Base-by-base conservation (phyloP, 2,329 filamentous ascomycete species). In the Aspergillus neotritici region DNA sequence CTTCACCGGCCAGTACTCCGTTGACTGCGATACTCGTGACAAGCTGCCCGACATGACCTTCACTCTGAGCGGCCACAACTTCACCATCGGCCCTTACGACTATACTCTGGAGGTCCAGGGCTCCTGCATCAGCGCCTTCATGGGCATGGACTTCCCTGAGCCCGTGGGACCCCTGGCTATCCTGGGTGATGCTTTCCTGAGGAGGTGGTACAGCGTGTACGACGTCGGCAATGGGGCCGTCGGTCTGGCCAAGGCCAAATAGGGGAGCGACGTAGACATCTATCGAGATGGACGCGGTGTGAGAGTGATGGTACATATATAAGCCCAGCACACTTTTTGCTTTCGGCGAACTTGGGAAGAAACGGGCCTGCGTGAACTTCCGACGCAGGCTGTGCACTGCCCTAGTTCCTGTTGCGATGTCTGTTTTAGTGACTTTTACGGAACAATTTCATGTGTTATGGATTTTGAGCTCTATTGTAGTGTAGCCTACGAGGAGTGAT, bases 41-140 rank as follows among this genome's bases (percentile, higher is more conserved):
- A 78, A 75, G 51, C 84, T 98, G 40, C 90, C 93, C 53, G 90
- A 97, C 62, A 79, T 98, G 57, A 89, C 84, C 58, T 97, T 98
- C 73, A 90, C 79, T 53, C 82, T 98, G 38, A 82, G 80, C 55
- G 93, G 93, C 53, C 82, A 94, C 74, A 87, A 96, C 76, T 98
- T 97, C 77, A 85, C 83, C 65, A 94, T 98, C 57, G 75, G 78
- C 44, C 74, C 93, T 12, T 84, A 84, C 54, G 93, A 98, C 74
- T 98, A 98, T 76, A 90, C 96, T 57, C 83, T 98, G 32, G 90
- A 98, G 72, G 82, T 96, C 34, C 86, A 90, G 64, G 93, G 91
- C 58, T 91, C 84, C 66, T 98, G 93, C 72, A 95, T 98, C 70
- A 96, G 89, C 50, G 86, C 88, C 57, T 95, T 98, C 75, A 94